Percentiles rank a stretch among this genome's conserved stretches.
Conservation (phyloP, 164 flowering plant genomes). For the Akebia trifoliata region DNA sequence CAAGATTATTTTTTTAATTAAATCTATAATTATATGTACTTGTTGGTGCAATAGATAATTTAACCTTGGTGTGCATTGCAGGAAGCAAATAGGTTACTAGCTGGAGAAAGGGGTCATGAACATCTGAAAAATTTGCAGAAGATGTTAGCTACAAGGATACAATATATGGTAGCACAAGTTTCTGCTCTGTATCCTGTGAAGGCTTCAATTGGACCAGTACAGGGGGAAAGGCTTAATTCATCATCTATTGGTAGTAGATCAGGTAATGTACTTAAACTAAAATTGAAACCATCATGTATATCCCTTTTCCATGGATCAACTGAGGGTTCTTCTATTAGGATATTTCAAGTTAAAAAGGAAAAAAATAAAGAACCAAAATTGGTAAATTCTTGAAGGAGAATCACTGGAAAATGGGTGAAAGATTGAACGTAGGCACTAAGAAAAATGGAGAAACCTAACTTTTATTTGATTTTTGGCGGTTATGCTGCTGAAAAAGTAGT, state of each 20-base stretch:
- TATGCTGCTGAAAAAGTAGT: too few species aligned
- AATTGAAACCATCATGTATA: neutral
- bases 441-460: too few species aligned
- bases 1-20: neutral
- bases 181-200: conserved; percentile 82
- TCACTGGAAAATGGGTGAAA: too few species aligned
- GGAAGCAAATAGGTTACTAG: conserved; percentile 61
- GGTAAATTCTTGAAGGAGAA: neutral
- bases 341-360: neutral
- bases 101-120: conserved; percentile 65
- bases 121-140: conserved; percentile 52
- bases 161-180: conserved; percentile 75
- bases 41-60: neutral
- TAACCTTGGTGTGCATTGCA: conserved; percentile 20
- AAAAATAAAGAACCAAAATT: neutral
- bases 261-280: conserved; percentile 33
- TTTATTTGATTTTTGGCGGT: too few species aligned
- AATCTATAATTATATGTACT: neutral
- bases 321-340: neutral
- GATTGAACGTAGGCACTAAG: too few species aligned
- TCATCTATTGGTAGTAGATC: conserved; percentile 40
- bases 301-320: neutral
- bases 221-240: conserved; percentile 66
- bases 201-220: conserved; percentile 43
- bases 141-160: conserved; percentile 70